Evolutionary conservation across 2,329 filamentous ascomycete species (phyloP), one percentile per base, ranked within the genome.

Genomic region (Aureobasidium uvarum): DNA sequence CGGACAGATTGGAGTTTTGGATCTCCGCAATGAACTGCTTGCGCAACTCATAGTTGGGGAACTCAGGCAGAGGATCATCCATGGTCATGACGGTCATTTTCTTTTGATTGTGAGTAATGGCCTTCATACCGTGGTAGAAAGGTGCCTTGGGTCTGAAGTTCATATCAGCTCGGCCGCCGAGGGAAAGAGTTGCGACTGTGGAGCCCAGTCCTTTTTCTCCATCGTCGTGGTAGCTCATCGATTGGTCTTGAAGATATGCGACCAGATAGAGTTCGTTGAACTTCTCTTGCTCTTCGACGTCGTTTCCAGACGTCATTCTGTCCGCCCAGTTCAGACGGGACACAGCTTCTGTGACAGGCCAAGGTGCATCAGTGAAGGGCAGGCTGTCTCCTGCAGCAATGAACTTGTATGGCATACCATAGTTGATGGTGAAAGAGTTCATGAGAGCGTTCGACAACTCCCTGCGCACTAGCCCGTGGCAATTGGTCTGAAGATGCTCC

Each of bases 211-310:
- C 84, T 11, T 75, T 76, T 70, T 90, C 87, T 5, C 87, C 87
- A 68, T 90, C 88, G 66, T 89, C 86, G 66, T 90, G 87, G 69
- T 83, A 87, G 78, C 86, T 80, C 62, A 90, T 89, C 33, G 79
- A 79, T 56, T 86, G 83, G 0, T 79, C 75, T 69, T 88, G 80
- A 70, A 88, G 84, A 71, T 89, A 90, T 0, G 83, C 86, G 0
- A 89, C 77, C 2, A 83, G 81, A 0, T 89, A 81, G 6, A 86
- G 75, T 71, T 90, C 87, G 67, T 90, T 89, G 75, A 88, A 89
- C 6, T 81, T 77, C 0, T 76, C 67, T 25, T 73, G 54, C 59
- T 41, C 70, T 23, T 46, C 64, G 11, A 64, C 65, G 18, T 31
- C 64, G 33, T 75, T 65, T 8, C 46, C n/a, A 65, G 0, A 85